Base-by-base conservation (phyloP, 1,284 basidiomycete species). In the Puccinia coronata region DNA sequence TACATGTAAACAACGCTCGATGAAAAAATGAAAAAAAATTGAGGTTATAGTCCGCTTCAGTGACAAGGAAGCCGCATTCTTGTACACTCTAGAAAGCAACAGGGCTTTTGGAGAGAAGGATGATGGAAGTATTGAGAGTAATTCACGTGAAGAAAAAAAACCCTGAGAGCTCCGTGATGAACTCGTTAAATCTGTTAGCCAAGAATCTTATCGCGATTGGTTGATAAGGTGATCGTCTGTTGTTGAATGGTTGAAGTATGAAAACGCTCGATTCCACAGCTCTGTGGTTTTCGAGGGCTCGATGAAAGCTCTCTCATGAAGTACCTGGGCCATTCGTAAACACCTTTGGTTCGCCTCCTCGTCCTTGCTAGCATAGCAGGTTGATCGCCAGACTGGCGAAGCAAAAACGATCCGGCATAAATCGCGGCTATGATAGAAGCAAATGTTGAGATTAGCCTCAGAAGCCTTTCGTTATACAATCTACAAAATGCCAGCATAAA, bases 341-440 rank as follows among this genome's bases (percentile, higher is more conserved):
- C 72, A 74, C 18, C 43, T 74, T 41, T 57, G 1, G 55, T 74
- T 74, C 28, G 72, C 72, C 41, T 55, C 53, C 25, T 74, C 72
- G 41, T 74, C 72, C 55, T 74, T 74, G 31, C 39, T 57, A 31
- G 9, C 53, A 43, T 11, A 4, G 39, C 72, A 74, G 14, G 72
- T 74, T 36, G 51, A 57, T 31, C 72, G 57, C 72, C 72, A 74
- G 6, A 74, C 36, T 41, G 72, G 53, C 25, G 53, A 23, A 28
- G 72, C 72, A 74, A 74, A 74, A 9, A 74, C 72, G 51, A 74
- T 74, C 28, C 72, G 72, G 36, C 72, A 74, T 39, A 74, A 43
- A 74, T 74, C 72, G 0, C 72, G 72, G 14, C 72, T 74, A 43
- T 47, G 55, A 36, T 71, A n/a, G 34, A 25, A 71, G 34, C 5